These are phyloP conservation scores for Microsporum audouinii DNA, from an alignment of 2,329 filamentous ascomycete species.

Conservation along the genomic window DNA sequence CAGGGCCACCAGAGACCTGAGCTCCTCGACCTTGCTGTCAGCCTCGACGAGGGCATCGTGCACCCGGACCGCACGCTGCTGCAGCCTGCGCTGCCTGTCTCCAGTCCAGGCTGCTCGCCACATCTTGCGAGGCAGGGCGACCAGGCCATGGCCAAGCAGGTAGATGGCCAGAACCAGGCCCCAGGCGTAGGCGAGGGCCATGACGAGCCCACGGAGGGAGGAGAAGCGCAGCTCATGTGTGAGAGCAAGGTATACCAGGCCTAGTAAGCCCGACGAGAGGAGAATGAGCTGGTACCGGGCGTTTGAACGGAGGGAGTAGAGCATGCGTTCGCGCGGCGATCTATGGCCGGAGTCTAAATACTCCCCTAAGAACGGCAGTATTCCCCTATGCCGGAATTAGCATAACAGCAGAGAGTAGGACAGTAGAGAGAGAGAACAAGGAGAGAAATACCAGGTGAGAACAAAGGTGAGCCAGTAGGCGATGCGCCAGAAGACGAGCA, in stretches of 20 bases:
- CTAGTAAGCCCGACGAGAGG: conserved; percentile 56
- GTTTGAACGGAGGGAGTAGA: conserved; percentile 79
- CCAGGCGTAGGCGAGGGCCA: conserved; percentile 93
- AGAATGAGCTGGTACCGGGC: conserved; percentile 78
- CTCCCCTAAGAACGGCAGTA: conserved; percentile 84
- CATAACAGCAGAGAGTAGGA: conserved; percentile 7
- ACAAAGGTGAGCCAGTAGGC: conserved; percentile 95
- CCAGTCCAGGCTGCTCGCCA: conserved; percentile 70
- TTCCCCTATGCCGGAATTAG: conserved; percentile 48
- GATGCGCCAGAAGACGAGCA: conserved; percentile 86
- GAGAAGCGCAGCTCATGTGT: conserved; percentile 61
- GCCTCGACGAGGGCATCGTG: conserved; percentile 85
- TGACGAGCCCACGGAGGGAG: conserved; percentile 70
- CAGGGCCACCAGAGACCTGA: conserved; percentile 70
- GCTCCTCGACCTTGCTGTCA: conserved; percentile 62
- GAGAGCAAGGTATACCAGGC: conserved; percentile 72
- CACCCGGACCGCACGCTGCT: conserved; percentile 64
- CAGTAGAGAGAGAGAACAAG: neutral
- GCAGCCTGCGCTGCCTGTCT: conserved; percentile 60
- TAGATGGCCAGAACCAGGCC: conserved; percentile 86
- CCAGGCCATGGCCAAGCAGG: conserved; percentile 92
- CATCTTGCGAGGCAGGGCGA: conserved; percentile 73
- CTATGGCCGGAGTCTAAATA: conserved; percentile 91
- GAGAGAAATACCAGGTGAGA: conserved; percentile 63
- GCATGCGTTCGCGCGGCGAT: conserved; percentile 65